Conservation (phyloP, 2,329 filamentous ascomycete genomes). For the Septoria petroselini region DNA sequence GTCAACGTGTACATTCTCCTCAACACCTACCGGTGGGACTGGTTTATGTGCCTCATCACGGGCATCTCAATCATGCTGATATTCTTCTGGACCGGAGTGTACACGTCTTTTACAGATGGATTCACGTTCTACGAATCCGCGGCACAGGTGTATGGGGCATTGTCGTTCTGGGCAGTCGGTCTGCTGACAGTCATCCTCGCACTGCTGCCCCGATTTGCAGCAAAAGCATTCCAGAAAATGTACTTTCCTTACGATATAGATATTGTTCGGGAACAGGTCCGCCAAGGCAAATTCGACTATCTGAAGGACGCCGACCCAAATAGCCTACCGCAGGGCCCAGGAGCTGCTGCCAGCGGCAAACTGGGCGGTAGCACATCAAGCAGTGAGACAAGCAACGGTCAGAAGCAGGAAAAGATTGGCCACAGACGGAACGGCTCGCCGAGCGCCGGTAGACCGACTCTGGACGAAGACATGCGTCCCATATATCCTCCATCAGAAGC, state of each 20-base stretch:
- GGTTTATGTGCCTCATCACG: conserved; percentile 84
- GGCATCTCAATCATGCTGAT: conserved; percentile 78
- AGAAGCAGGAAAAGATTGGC: conserved; percentile 29
- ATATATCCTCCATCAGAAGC: conserved; percentile 92
- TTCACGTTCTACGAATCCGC: conserved; percentile 73
- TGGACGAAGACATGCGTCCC: conserved; percentile 83
- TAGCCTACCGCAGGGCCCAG: conserved; percentile 20
- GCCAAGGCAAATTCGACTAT: conserved; percentile 75
- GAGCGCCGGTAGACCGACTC: conserved; percentile 43
- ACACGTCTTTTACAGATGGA: conserved; percentile 60
- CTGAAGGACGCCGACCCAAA: conserved; percentile 56
- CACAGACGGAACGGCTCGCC: conserved; percentile 43
- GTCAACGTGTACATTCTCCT: conserved; percentile 94
- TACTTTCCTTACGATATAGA: conserved; percentile 91
- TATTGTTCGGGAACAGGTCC: conserved; percentile 89
- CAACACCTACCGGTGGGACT: conserved; percentile 98
- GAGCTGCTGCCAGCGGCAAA: conserved; percentile 44
- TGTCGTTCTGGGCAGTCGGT: conserved; percentile 84
- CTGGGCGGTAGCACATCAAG: conserved; percentile 55
- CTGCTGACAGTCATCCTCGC: conserved; percentile 77
- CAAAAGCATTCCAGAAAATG: conserved; percentile 88
- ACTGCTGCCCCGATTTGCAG: conserved; percentile 79
- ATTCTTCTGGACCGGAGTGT: conserved; percentile 95
- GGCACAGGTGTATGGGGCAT: conserved; percentile 71
- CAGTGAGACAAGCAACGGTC: conserved; percentile 47